phyloP scores from a whole-genome alignment of 2,329 filamentous ascomycete genomes.

The Scedosporium aurantiacum region DNA sequence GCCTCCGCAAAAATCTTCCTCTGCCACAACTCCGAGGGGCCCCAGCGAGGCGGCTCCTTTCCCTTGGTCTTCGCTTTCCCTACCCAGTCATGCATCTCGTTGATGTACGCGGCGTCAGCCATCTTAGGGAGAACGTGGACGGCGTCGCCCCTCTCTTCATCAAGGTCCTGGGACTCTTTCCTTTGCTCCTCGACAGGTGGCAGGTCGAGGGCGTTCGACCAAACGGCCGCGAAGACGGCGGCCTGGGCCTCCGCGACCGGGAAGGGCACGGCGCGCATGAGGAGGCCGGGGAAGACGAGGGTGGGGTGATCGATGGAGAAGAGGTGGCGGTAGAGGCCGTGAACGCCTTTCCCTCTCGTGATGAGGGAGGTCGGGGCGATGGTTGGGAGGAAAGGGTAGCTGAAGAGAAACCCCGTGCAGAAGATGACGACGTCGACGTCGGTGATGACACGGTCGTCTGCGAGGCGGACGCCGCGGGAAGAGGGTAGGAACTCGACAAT shows the following conservation, averaged over 20 bases:
- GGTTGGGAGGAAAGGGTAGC: slow-evolving; percentile 58
- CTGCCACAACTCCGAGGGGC: slow-evolving; percentile 59
- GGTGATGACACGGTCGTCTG: slow-evolving; percentile 51
- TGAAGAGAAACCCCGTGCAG: slow-evolving; percentile 83
- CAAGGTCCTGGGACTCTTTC: slow-evolving; percentile 54
- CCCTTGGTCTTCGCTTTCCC: slow-evolving; percentile 37
- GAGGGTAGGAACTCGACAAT: slow-evolving; percentile 46
- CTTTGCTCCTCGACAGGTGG: slow-evolving; percentile 55
- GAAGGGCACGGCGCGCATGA: slow-evolving; percentile 82
- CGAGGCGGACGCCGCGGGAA: slow-evolving; percentile 53
- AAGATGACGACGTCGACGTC: slow-evolving; percentile 70
- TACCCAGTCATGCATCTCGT: slow-evolving; percentile 54
- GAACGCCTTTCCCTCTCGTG: slow-evolving; percentile 57
- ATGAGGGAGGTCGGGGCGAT: slow-evolving; percentile 39
- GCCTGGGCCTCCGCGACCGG: slow-evolving; percentile 69
- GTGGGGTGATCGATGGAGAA: slow-evolving; percentile 68
- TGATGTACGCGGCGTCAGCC: slow-evolving; percentile 59
- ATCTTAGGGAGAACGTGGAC: slow-evolving; percentile 42
- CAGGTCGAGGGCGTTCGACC: slow-evolving; percentile 57
- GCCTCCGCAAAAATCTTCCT: slow-evolving; percentile 57
- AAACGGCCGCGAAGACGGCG: slow-evolving; percentile 65
- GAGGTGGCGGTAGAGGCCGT: slow-evolving; percentile 67
- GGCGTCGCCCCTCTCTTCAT: slow-evolving; percentile 30
- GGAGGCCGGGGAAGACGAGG: slow-evolving; percentile 63
- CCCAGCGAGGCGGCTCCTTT: slow-evolving; percentile 64